Percentiles rank a stretch among this genome's conserved stretches.
These are phyloP conservation scores for Asterella californica DNA, from an alignment of 225 moss, liverwort and hornwort genomes.

Conservation along the genomic window DNA sequence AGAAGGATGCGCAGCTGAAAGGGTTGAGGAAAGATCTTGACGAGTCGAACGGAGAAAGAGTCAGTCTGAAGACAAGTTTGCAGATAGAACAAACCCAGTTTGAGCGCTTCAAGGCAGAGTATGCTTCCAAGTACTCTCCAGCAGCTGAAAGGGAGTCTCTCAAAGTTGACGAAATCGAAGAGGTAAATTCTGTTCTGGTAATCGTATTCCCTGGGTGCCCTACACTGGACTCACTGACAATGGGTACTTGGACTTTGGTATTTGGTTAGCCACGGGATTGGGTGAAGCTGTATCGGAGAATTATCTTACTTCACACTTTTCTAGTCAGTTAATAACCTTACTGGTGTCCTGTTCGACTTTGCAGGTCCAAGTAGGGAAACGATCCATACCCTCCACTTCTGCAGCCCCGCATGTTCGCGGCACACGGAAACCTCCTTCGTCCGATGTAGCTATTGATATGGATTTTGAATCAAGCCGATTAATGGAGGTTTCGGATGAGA, in stretches of 20 bases:
- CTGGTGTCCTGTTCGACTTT: not conserved
- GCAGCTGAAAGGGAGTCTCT: constrained; percentile 30
- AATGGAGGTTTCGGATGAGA: constrained; percentile 64
- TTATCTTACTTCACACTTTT: not conserved
- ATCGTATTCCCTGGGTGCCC: not conserved
- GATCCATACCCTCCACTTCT: constrained; percentile 43
- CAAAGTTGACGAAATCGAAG: constrained; percentile 61
- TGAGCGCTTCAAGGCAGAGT: constrained; percentile 52
- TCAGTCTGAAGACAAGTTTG: constrained; percentile 50
- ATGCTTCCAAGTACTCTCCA: constrained; percentile 35
- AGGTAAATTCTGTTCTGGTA: constrained; percentile 37
- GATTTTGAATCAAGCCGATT: constrained; percentile 44
- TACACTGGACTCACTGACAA: too few species aligned
- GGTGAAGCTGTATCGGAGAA: not conserved
- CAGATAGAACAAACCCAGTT: constrained; percentile 53
- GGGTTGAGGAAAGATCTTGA: constrained; percentile 58
- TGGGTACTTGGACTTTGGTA: not conserved
- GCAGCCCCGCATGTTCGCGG: constrained; percentile 78
- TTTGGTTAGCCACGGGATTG: not conserved
- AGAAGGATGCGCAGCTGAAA: constrained; percentile 62
- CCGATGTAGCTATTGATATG: constrained; percentile 75
- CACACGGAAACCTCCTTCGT: constrained; percentile 50
- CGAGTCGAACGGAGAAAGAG: constrained; percentile 51
- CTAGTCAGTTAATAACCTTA: not conserved
- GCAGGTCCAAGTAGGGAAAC: constrained; percentile 63